phyloP scores from a whole-genome alignment of 768 basidiomycete species.

The Serendipita vermifera region DNA sequence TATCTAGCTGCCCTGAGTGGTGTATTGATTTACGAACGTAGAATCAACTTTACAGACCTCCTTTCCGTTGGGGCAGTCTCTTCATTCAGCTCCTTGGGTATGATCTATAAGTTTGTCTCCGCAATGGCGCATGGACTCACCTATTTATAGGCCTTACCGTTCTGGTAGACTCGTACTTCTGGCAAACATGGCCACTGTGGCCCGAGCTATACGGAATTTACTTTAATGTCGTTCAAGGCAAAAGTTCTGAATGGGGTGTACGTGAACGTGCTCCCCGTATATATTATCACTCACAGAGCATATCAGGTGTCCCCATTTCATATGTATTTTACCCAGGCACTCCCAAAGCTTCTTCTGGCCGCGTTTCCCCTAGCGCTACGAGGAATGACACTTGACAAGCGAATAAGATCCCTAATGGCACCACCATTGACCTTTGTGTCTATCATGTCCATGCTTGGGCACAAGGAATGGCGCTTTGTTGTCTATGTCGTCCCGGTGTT shows the following conservation, averaged over 20 bases:
- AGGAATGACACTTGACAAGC: constrained; percentile 35
- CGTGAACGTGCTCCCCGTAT: constrained; percentile 21
- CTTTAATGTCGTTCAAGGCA: constrained; percentile 81
- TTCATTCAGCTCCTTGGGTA: neutral
- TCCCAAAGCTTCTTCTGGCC: constrained; percentile 68
- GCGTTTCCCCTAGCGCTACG: constrained; percentile 48
- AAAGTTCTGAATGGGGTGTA: constrained; percentile 88
- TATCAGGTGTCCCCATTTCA: constrained; percentile 53
- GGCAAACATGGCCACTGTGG: constrained; percentile 66
- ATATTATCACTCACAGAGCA: constrained; percentile 8
- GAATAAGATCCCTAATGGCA: constrained; percentile 38
- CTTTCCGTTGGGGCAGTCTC: constrained; percentile 19
- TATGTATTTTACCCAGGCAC: constrained; percentile 49
- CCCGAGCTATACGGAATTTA: constrained; percentile 68
- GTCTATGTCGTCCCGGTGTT: constrained; percentile 72
- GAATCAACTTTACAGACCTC: constrained; percentile 28
- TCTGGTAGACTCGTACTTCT: constrained; percentile 73
- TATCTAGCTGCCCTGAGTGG: constrained; percentile 45
- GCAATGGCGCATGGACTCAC: neutral
- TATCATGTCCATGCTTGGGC: constrained; percentile 62
- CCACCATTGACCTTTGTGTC: constrained; percentile 42
- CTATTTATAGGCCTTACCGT: constrained; percentile 40
- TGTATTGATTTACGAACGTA: constrained; percentile 31
- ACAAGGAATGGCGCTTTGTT: constrained; percentile 98
- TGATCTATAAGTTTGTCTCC: no score